A percentile compares a stretch with the other conserved stretches of the same genome.
phyloP scores from a whole-genome alignment of 2,329 filamentous ascomycete species.

The Pseudocercospora vitis region DNA sequence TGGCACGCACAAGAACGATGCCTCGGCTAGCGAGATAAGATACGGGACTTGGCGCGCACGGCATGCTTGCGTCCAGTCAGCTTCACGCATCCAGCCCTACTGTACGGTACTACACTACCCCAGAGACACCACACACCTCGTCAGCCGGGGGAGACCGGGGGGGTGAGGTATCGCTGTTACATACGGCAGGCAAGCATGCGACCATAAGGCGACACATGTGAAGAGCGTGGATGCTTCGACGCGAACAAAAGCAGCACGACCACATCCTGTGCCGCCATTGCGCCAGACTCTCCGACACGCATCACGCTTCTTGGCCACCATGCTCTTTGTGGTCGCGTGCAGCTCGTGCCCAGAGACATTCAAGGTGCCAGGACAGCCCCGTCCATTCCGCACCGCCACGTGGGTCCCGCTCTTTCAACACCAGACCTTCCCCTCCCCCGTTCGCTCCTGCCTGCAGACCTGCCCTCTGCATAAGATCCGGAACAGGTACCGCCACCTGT shows the following conservation, averaged over 20 bases:
- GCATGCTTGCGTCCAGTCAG: no score
- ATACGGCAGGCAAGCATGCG: not conserved
- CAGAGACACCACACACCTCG: not conserved
- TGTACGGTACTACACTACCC: not conserved
- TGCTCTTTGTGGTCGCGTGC: constrained; percentile 16
- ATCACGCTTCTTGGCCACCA: constrained; percentile 13
- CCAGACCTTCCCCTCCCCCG: constrained; percentile 10
- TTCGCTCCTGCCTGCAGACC: no score
- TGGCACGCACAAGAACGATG: not conserved
- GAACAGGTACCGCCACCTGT: not conserved
- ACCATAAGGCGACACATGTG: not conserved
- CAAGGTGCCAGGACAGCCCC: constrained; percentile 23
- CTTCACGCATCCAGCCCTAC: not conserved
- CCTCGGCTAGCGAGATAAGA: not conserved
- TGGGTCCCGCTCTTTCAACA: constrained; percentile 5
- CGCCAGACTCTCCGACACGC: constrained; percentile 11
- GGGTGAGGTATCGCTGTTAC: not conserved
- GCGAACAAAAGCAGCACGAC: constrained; percentile 5
- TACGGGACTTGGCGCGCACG: not conserved
- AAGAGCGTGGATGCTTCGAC: not conserved
- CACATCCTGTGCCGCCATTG: constrained; percentile 1
- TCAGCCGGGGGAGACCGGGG: not conserved
- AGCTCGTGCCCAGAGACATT: constrained; percentile 16
- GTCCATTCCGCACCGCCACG: constrained; percentile 18
- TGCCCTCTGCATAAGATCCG: not conserved